Base-by-base conservation (phyloP, 2,329 filamentous ascomycete species). In the Allantophomopsis lycopodina region DNA sequence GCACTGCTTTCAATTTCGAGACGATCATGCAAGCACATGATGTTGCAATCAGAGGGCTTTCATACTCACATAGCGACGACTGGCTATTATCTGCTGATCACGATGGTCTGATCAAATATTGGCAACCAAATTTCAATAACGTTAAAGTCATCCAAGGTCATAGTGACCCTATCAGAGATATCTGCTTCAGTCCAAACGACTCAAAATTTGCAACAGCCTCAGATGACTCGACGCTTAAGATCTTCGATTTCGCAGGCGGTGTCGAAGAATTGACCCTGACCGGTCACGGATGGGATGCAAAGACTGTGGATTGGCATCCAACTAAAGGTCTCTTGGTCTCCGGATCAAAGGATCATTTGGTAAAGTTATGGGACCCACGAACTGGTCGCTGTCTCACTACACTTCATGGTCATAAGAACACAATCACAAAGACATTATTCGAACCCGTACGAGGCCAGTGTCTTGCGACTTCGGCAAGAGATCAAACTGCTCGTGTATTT, bases 1-100 rank as follows among this genome's bases (percentile, higher is more conserved):
- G 91, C 46, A 96, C 89, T 34, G 89, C 87, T 17, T 98, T 98
- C 72, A 96, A 98, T 60, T 98, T 98, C 52, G 91, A 98, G 64
- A 96, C 91, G 3, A 95, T 98, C 20, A 95, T 95, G 83, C 88
- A 94, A 66, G 89, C 89, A 32, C 89, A 96, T 60, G 89, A 95
- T 60, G 78, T 79, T 40, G 83, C 85, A 31, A 87, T 94, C 48
- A 76, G 86, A 50, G 79, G 83, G 8, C 69, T 88, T 35, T 76
- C 78, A 47, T 98, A 94, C 66, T 94, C 91, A 2, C 85, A 96
- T 60, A 93, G 83, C 51, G 85, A 94, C 55, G 91, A 98, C 62
- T 98, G 91, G 89, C 69, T 98, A 11, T 75, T 98, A 40, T 96
- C 91, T 7, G 88, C 85, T 39, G 91, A 96, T 56, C 88, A 96